Evolutionary conservation across 2,329 filamentous ascomycete genomes (phyloP).

Genomic region (Penicillium palitans): DNA sequence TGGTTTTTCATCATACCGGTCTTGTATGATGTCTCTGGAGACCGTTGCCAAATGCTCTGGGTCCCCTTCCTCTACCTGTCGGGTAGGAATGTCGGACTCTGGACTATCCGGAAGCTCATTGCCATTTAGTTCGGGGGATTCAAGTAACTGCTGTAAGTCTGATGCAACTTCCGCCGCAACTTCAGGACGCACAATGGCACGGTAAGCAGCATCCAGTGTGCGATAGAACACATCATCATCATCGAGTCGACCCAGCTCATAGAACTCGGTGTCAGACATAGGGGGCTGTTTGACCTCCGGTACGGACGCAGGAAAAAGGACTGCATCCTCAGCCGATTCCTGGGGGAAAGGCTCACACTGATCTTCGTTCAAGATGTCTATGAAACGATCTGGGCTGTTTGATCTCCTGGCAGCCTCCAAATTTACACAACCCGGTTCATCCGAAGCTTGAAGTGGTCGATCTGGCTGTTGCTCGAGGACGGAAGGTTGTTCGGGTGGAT

Average conservation of each 20-base stretch:
- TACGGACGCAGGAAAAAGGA: not conserved
- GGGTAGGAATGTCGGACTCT: too few species aligned
- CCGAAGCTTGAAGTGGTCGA: not conserved
- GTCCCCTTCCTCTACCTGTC: not conserved
- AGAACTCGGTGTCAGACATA: not conserved
- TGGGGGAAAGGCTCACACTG: not conserved
- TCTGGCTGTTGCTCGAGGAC: not conserved
- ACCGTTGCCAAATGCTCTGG: not conserved
- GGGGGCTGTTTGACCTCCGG: not conserved
- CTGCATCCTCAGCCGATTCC: not conserved
- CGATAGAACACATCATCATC: constrained; percentile 10
- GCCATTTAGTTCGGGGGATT: not conserved
- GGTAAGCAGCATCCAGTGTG: constrained; percentile 8
- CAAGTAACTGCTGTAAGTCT: not conserved
- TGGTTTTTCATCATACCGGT: not conserved
- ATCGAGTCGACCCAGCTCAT: not conserved
- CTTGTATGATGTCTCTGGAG: not conserved
- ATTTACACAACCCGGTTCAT: too few species aligned
- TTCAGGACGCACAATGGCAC: not conserved
- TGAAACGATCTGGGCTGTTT: not conserved
- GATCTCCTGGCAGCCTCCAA: not conserved
- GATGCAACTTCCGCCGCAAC: not conserved
- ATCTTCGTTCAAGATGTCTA: not conserved
- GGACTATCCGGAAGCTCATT: not conserved
- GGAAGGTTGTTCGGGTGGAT: not conserved